Base-by-base conservation (phyloP, 495 filamentous ascomycete genomes). In the Pyrenula aspistea region DNA sequence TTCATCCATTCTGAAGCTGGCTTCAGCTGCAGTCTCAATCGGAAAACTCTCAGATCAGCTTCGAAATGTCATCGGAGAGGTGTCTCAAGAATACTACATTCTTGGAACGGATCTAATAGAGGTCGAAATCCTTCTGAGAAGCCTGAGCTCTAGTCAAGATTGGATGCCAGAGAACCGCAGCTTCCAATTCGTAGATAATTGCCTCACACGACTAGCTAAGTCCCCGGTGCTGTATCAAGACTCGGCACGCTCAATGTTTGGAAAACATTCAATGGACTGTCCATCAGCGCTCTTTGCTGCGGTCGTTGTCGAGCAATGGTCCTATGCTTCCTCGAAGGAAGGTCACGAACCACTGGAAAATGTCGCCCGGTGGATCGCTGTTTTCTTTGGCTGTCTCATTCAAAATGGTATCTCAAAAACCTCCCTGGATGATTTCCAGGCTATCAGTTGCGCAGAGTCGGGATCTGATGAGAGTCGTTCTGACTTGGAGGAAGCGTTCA, bases 151-250 rank as follows among this genome's bases (percentile, higher is more conserved):
- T 22, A 73, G 19, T 74, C 60, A 71, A 81, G 67, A 62, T 71
- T 63, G 61, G 80, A 66, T 60, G 68, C 55, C 57, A 4, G 20
- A 24, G 8, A 20, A 62, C 25, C 61, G 60, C 2, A 71, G 71
- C 57, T 36, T 76, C 49, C 58, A 77, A 2, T 95, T 92, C 61
- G 64, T 96, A 54, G 90, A 96, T 58, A 88, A 91, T 53, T 93
- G 88, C 65, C 71, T 84, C 19, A 78, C 77, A 48, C 81, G 89
- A 15, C 83, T 84, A 52, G 80, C 82, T 2, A 83, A 81, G 54
- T 81, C 80, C 47, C 83, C 86, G 3, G 79, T 89, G 61, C 90
- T 94, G 62, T 92, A 93, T 63, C 68, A 86, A 4, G 81, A 86
- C 53, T 54, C 75, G 15, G 59, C 75, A 31, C 56, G 54, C 1